A percentile compares a stretch with the other conserved stretches of the same genome.
Conservation (phyloP, 2,329 filamentous ascomycete species). For the Anisogramma anomala region DNA sequence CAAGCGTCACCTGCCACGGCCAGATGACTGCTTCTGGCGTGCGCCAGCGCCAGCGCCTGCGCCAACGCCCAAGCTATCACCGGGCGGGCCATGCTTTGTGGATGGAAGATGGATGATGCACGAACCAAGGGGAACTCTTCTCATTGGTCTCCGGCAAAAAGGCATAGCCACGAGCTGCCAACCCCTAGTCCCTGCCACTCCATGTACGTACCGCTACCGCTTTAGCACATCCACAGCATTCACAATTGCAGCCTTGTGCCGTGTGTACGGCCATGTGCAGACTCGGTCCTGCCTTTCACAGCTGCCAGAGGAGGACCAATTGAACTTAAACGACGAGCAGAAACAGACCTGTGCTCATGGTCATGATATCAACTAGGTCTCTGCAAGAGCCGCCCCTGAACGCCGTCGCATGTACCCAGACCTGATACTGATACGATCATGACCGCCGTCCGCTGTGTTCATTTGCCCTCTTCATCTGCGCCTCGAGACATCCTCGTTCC, state of each 20-base stretch:
- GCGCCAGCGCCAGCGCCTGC: too few species aligned
- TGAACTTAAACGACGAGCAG: too few species aligned
- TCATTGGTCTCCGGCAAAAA: constrained; percentile 14
- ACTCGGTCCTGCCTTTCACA: too few species aligned
- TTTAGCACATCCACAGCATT: too few species aligned
- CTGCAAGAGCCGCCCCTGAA: background rate
- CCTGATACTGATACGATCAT: background rate
- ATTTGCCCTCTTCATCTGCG: constrained; percentile 10
- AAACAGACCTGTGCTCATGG: background rate
- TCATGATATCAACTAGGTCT: constrained; percentile 1
- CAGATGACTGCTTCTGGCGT: too few species aligned
- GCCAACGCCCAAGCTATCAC: too few species aligned
- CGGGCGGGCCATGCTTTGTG: too few species aligned
- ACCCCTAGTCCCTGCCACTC: background rate
- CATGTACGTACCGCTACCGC: background rate
- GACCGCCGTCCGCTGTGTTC: background rate
- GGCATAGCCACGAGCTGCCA: background rate
- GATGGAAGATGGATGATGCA: too few species aligned
- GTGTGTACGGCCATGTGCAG: too few species aligned
- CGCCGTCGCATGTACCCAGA: background rate
- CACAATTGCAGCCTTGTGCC: too few species aligned
- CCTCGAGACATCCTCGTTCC: constrained; percentile 2
- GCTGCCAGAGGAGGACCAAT: too few species aligned
- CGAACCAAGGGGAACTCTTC: constrained; percentile 12
- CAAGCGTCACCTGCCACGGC: too few species aligned